phyloP scores from a whole-genome alignment of 1,139 yeast genomes.

The Kluyveromyces marxianus region DNA sequence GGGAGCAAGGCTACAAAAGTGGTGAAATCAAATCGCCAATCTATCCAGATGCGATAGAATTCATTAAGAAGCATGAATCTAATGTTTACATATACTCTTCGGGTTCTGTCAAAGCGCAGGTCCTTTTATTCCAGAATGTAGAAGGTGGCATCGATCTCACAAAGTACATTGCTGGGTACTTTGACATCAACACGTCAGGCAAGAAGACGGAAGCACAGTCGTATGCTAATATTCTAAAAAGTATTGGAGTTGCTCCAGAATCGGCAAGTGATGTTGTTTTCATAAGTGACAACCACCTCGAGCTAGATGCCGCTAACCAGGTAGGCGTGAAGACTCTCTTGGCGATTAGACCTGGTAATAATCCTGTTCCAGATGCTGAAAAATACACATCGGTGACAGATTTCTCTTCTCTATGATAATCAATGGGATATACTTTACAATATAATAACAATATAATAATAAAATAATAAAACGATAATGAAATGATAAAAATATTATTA shows the following conservation, averaged over 20 bases:
- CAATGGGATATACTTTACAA: too few relatives aligned
- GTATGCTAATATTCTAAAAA: constrained; percentile 48
- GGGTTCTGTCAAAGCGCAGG: constrained; percentile 87
- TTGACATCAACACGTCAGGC: constrained; percentile 82
- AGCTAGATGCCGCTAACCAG: constrained; percentile 61
- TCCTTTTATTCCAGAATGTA: constrained; percentile 63
- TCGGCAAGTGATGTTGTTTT: constrained; percentile 24
- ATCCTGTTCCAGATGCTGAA: constrained; percentile 35
- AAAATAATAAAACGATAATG: too few relatives aligned
- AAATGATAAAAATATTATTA: too few relatives aligned
- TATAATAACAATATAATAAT: too few relatives aligned
- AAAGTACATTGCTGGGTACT: constrained; percentile 53
- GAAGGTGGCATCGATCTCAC: constrained; percentile 43
- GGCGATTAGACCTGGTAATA: constrained; percentile 74
- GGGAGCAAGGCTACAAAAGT: constrained; percentile 70
- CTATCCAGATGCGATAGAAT: constrained; percentile 61
- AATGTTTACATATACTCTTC: constrained; percentile 74
- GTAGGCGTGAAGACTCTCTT: constrained; percentile 57
- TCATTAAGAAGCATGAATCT: constrained; percentile 34
- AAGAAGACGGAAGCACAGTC: constrained; percentile 52
- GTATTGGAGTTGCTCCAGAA: constrained; percentile 33
- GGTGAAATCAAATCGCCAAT: constrained; percentile 77
- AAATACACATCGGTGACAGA: constrained; percentile 12
- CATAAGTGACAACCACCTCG: constrained; percentile 65
- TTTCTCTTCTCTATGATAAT: constrained; percentile 4